Evolutionary conservation across 1,284 basidiomycete genomes (phyloP).

Genomic region (Thelephora terrestris): DNA sequence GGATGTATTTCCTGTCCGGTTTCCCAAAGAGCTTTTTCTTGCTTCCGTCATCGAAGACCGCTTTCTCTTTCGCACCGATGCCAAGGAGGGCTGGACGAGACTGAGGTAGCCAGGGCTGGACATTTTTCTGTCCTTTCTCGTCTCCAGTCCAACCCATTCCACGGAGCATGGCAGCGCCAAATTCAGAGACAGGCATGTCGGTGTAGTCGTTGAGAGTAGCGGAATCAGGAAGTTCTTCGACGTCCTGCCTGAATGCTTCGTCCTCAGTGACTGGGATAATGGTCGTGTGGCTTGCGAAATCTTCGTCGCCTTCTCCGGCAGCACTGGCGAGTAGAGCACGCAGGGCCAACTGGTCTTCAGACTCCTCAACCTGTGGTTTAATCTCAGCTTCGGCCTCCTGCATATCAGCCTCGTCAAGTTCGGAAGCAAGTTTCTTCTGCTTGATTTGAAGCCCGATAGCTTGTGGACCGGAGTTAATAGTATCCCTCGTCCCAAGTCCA

Average conservation of each 20-base stretch:
- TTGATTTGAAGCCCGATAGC: conserved; percentile 49
- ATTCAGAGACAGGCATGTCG: conserved; percentile 85
- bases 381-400: conserved; percentile 15
- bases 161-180: conserved; percentile 86
- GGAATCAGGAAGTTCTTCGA: conserved; percentile 65
- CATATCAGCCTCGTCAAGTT: conserved; percentile 21
- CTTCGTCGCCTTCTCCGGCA: conserved; percentile 24
- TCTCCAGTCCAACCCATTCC: conserved; percentile 94
- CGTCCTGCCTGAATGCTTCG: conserved; percentile 75
- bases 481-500: conserved; percentile 62
- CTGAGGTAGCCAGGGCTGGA: conserved; percentile 74
- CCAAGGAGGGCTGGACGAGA: conserved; percentile 78
- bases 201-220: conserved; percentile 83
- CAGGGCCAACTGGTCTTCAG: conserved; percentile 66
- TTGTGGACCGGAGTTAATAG: conserved; percentile 61
- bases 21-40: conserved; percentile 26
- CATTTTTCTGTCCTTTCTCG: conserved; percentile 36
- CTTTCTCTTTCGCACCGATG: conserved; percentile 83
- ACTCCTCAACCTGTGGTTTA: conserved; percentile 23
- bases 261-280: conserved; percentile 60
- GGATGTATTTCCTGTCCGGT: conserved; percentile 67
- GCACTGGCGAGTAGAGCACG: conserved; percentile 57
- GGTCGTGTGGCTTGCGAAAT: conserved; percentile 23
- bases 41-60: conserved; percentile 54
- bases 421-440: conserved; percentile 29